These are phyloP conservation scores for Fereydounia khargensis DNA, from an alignment of 1,284 basidiomycete genomes.

Conservation along the genomic window DNA sequence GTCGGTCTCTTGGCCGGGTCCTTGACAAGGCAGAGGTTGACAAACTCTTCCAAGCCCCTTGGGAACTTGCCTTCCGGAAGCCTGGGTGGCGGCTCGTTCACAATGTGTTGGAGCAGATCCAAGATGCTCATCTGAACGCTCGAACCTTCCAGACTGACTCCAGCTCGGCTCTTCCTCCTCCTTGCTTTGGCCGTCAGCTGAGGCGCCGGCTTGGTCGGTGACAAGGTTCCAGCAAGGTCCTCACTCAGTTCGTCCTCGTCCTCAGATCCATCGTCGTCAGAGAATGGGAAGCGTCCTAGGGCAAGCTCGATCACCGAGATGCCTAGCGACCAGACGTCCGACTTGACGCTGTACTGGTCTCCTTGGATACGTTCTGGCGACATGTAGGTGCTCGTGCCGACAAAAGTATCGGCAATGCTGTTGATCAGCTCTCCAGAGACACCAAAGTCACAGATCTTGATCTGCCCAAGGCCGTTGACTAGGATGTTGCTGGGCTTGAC, in stretches of 20 bases:
- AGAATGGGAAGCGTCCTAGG: conserved; percentile 85
- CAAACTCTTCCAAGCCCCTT: conserved; percentile 43
- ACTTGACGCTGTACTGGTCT: conserved; percentile 93
- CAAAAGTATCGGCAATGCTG: conserved; percentile 97
- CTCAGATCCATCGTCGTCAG: conserved; percentile 23
- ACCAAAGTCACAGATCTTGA: conserved; percentile 99
- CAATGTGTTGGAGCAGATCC: conserved; percentile 93
- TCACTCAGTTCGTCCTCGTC: conserved; percentile 26
- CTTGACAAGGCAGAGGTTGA: conserved; percentile 49
- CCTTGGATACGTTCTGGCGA: conserved; percentile 98
- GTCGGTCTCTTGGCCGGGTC: conserved; percentile 45
- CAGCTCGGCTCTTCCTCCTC: conserved; percentile 61
- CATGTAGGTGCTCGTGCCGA: conserved; percentile 98
- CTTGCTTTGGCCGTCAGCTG: conserved; percentile 42
- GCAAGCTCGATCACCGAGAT: conserved; percentile 93
- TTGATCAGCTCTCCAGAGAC: conserved; percentile 98
- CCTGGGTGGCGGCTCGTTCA: conserved; percentile 64
- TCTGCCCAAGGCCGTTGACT: conserved; percentile 85
- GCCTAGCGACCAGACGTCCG: conserved; percentile 94
- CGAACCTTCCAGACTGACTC: conserved; percentile 82
- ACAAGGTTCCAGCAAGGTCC: conserved; percentile 42
- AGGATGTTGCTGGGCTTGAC: conserved; percentile 99
- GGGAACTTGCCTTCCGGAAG: conserved; percentile 42
- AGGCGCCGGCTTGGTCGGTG: conserved; percentile 38
- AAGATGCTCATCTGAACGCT: conserved; percentile 95